Evolutionary conservation across 2,329 filamentous ascomycete genomes (phyloP).

Genomic region (Exutisphaerella laricina): DNA sequence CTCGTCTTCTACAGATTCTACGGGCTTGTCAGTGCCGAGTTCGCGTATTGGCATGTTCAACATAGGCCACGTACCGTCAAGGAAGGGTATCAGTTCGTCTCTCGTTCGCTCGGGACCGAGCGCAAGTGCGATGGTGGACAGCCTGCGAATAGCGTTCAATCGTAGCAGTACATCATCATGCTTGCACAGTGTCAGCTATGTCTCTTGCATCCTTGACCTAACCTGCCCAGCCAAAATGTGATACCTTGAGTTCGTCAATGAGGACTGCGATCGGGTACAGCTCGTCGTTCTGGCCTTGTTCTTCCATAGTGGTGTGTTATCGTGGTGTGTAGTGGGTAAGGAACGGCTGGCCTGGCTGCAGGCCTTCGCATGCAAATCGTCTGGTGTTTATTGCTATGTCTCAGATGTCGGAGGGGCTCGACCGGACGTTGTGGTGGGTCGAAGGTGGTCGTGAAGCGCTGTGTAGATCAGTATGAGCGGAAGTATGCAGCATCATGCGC

Average conservation of each 20-base stretch:
- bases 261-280: conserved; percentile 99
- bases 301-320: conserved; percentile 64
- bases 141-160: conserved; percentile 95
- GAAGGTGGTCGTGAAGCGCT: conserved; percentile 1
- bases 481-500: neutral
- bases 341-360: conserved; percentile 24
- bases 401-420: conserved; percentile 7
- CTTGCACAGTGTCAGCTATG: too few relatives aligned
- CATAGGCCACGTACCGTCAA: conserved; percentile 69
- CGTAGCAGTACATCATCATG: conserved; percentile 98
- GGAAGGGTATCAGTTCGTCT: conserved; percentile 97
- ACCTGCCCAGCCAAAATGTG: neutral
- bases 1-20: conserved; percentile 98
- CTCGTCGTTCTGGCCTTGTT: conserved; percentile 86
- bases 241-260: conserved; percentile 98
- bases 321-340: conserved; percentile 13
- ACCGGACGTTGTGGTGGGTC: neutral
- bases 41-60: conserved; percentile 2
- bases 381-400: conserved; percentile 8
- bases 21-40: conserved; percentile 30
- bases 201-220: too few relatives aligned
- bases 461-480: neutral
- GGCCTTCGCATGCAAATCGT: conserved; percentile 19
- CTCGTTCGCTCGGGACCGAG: conserved; percentile 93
- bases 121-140: conserved; percentile 96